Base-by-base conservation (phyloP, 495 filamentous ascomycete genomes). In the Daldinia caldariorum region DNA sequence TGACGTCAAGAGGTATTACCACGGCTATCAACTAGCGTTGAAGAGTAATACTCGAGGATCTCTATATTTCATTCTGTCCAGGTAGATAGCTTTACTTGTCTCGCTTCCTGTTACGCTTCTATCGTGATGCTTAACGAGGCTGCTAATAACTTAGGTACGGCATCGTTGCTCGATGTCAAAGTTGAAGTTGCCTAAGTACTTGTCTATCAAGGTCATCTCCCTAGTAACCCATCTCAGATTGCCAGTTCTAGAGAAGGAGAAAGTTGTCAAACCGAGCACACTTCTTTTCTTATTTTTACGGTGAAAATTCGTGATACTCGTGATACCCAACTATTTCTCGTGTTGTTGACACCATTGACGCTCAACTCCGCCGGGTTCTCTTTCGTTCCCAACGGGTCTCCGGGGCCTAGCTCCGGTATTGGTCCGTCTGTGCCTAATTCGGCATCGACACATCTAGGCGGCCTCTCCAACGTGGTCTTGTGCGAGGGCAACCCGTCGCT, bases 261-360 rank as follows among this genome's bases (percentile, higher is more conserved):
- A n/a, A 51, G n/a, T 32, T 20, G n/a, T 70, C 12, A 71, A 38
- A 59, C 59, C 16, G 63, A 57, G 55, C 54, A 63, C 10, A 57
- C 59, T 8, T 71, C 69, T 49, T 71, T 71, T 47, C 13, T 71
- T 26, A 51, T 37, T 26, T 47, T 67, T 13, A 35, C 55, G 0
- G 71, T 53, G 10, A 76, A 68, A 4, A 74, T 74, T 8, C 74
- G 68, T 22, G 75, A 77, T 7, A 77, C 66, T 0, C 65, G 65
- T 6, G 75, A 77, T 69, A 67, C 63, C 75, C 73, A 77, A 18
- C 75, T 76, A 38, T 60, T 66, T 31, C 75, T 58, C 32, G 47
- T 43, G 16, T 50, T 56, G 7, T 12, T 56, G 35, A 53, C 73
- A 18, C 56, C 50, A 7, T 8, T 56, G 35, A 53, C 73, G n/a